Base-by-base conservation (phyloP, 2,329 filamentous ascomycete genomes). In the Pezicula rhizophila region DNA sequence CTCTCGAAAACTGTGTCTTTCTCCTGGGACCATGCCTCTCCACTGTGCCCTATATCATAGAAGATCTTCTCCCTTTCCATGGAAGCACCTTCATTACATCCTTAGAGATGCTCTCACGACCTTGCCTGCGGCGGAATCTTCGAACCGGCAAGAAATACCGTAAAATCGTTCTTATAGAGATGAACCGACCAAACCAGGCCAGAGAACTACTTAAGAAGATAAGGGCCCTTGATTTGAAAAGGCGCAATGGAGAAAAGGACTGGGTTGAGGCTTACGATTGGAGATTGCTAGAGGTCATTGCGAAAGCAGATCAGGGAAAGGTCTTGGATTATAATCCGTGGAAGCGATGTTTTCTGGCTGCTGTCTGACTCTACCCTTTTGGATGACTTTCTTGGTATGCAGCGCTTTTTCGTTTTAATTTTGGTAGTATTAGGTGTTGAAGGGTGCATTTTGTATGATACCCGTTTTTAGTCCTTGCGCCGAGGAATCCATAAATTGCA, bases 281-380 rank as follows among this genome's bases (percentile, higher is more conserved):
- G 69, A 55, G 65, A 5, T 53, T 70, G 0, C 40, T 71, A 15
- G 68, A 70, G 56, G 64, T 69, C 17, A 57, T 77, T 8, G 64
- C 62, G 2, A 67, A 67, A 31, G 49, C 65, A 39, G 74, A 78
- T 47, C 63, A 65, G 39, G 60, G 66, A 4, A 57, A 55, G 25
- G 55, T 55, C 15, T 66, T 66, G 42, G 58, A 11, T 4, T 51
- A 46, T 26, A 51, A 60, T 51, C 18, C 50, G 2, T 59, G 57
- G 55, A 42, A 35, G 6, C 41, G 46, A 8, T 45, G 40, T 45
- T 48, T 40, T 40, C 28, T 51, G 6, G 41, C 18, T 40, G 34
- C 40, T 44, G 45, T 48, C 2, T 51, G 15, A 45, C 4, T 23
- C n/a, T 14, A 14, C 17, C n/a, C 12, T 3, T 14, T 5, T 1